Percentiles rank a stretch among this genome's conserved stretches.
These are phyloP conservation scores for Aspergillus chevalieri DNA, from an alignment of 2,329 filamentous ascomycete genomes.

Conservation along the genomic window DNA sequence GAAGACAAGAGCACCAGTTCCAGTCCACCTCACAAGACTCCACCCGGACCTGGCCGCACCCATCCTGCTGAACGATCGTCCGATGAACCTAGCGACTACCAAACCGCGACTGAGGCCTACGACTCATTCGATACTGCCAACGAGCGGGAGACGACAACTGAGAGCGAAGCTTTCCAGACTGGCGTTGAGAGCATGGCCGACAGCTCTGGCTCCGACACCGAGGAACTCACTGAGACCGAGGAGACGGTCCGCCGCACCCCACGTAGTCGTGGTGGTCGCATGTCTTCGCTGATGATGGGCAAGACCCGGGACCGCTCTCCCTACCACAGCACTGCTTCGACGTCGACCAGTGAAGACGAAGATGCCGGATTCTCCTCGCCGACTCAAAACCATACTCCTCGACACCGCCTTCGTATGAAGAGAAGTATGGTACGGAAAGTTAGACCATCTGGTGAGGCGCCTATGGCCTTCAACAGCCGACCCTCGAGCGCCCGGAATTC, in stretches of 20 bases:
- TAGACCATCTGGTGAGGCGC: constrained; percentile 40
- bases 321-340: constrained; percentile 82
- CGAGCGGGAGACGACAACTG: constrained; percentile 67
- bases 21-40: constrained; percentile 49
- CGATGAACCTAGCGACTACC: constrained; percentile 62
- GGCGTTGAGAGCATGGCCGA: constrained; percentile 66
- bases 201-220: constrained; percentile 57
- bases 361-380: constrained; percentile 59
- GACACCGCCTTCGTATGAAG: constrained; percentile 65
- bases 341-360: constrained; percentile 69
- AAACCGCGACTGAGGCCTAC: constrained; percentile 71
- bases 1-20: constrained; percentile 67
- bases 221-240: constrained; percentile 83
- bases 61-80: constrained; percentile 20
- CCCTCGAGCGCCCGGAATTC: constrained; percentile 43
- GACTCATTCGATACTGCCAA: constrained; percentile 68
- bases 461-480: constrained; percentile 34
- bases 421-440: constrained; percentile 59
- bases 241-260: constrained; percentile 37
- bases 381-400: constrained; percentile 54
- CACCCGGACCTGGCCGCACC: constrained; percentile 22
- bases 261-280: constrained; percentile 30
- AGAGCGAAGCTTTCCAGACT: constrained; percentile 93
- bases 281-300: constrained; percentile 33
- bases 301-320: constrained; percentile 58